Conservation (phyloP, 352 stramenopile species). For the Globisporangium splendens region DNA sequence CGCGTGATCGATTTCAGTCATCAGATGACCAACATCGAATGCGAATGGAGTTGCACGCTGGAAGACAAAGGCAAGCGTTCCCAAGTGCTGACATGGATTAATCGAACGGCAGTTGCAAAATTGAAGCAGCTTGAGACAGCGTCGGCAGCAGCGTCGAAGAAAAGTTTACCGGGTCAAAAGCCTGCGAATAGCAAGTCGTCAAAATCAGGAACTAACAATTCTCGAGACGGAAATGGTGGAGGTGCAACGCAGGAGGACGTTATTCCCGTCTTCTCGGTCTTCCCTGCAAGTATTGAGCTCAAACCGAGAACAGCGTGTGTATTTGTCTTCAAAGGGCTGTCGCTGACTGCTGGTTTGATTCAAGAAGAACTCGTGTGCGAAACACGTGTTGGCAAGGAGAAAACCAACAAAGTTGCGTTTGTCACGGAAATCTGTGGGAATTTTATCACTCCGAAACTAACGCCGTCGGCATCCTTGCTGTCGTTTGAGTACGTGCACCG, state of each 20-base stretch:
- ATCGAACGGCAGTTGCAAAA: constrained; percentile 53
- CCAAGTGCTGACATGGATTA: constrained; percentile 92
- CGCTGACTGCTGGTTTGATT: constrained; percentile 47
- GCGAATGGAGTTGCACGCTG: constrained; percentile 91
- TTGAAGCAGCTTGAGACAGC: constrained; percentile 26
- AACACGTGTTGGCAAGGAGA: constrained; percentile 91
- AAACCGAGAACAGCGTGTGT: constrained; percentile 92
- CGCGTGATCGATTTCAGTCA: constrained; percentile 88
- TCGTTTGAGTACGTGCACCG: constrained; percentile 87
- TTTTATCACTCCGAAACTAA: constrained; percentile 89
- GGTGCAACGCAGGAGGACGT: constrained; percentile 22
- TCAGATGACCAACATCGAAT: constrained; percentile 89
- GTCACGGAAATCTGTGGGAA: constrained; percentile 82
- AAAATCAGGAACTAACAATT: constrained; percentile 1
- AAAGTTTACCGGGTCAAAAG: constrained; percentile 19
- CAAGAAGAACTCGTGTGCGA: constrained; percentile 90
- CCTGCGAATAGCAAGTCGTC: constrained; percentile 19
- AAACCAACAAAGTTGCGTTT: constrained; percentile 85
- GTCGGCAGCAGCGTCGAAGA: constrained; percentile 1
- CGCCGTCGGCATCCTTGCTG: constrained; percentile 67
- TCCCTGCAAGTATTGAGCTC: constrained; percentile 89
- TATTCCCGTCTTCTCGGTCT: constrained; percentile 85
- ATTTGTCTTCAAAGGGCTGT: constrained; percentile 91
- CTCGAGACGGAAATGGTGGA: constrained; percentile 4
- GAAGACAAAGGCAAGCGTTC: constrained; percentile 94